Conservation (phyloP, 1,284 basidiomycete species). For the Leccinum pachyderme region DNA sequence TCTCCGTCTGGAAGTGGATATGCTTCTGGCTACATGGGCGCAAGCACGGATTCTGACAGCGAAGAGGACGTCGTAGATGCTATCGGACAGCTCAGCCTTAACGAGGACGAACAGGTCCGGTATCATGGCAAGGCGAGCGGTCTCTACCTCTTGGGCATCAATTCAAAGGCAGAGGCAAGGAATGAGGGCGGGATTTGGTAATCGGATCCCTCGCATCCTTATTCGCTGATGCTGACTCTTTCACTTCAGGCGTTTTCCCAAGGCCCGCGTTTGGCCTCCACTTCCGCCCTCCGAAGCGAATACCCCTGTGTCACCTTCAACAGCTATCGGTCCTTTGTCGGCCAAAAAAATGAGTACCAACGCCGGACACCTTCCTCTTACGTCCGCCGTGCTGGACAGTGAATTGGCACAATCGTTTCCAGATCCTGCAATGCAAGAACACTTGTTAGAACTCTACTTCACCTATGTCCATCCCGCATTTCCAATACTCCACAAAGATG, state of each 20-base stretch:
- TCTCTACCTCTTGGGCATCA: slow-evolving; percentile 68
- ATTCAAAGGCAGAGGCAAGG: slow-evolving; percentile 57
- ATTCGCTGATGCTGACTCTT: neutral
- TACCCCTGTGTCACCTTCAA: slow-evolving; percentile 14
- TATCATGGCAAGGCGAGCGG: slow-evolving; percentile 82
- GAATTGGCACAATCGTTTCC: slow-evolving; percentile 47
- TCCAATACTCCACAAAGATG: slow-evolving; percentile 68
- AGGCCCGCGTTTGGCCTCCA: slow-evolving; percentile 80
- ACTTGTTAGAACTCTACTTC: slow-evolving; percentile 75
- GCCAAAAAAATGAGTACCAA: slow-evolving; percentile 6
- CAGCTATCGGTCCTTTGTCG: slow-evolving; percentile 2
- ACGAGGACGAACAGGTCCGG: slow-evolving; percentile 78
- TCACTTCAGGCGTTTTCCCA: slow-evolving; percentile 68
- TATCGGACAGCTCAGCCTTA: slow-evolving; percentile 79
- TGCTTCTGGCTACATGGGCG: slow-evolving; percentile 28
- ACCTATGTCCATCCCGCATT: slow-evolving; percentile 73
- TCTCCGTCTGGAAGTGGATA: slow-evolving; percentile 26
- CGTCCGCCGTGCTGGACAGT: slow-evolving; percentile 32
- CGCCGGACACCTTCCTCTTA: slow-evolving; percentile 11
- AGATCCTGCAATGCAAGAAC: slow-evolving; percentile 55
- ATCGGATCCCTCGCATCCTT: slow-evolving; percentile 15
- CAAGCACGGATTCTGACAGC: slow-evolving; percentile 36
- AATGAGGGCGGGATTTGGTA: slow-evolving; percentile 81
- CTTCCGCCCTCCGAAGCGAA: slow-evolving; percentile 37
- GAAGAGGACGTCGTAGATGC: slow-evolving; percentile 64